Evolutionary conservation across 257 asterid genomes (phyloP).

Genomic region (Cynanchum wilfordii): DNA sequence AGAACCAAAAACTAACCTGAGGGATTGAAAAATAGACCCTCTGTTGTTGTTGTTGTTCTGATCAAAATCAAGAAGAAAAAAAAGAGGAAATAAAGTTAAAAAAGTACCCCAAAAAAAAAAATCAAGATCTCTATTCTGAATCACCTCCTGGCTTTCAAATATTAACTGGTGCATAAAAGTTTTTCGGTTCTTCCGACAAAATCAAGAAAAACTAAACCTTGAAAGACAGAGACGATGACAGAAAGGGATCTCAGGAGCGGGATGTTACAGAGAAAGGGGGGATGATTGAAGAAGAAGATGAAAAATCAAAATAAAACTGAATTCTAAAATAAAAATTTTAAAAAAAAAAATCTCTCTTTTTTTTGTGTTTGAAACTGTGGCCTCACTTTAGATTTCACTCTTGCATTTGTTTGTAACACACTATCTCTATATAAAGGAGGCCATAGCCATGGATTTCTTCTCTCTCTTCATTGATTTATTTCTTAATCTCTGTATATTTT

Average conservation of each 20-base stretch:
- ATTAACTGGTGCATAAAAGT: slow-evolving; percentile 15
- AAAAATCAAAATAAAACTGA: slow-evolving; percentile 10
- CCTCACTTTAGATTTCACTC: slow-evolving; percentile 64
- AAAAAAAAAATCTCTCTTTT: no score
- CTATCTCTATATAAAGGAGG: slow-evolving; percentile 45
- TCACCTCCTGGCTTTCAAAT: slow-evolving; percentile 89
- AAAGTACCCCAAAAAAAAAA: slow-evolving; percentile 1
- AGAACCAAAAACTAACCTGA: slow-evolving; percentile 24
- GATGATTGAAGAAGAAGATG: slow-evolving; percentile 10
- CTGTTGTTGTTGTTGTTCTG: slow-evolving; percentile 15
- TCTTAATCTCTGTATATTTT: neutral
- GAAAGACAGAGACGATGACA: slow-evolving; percentile 91
- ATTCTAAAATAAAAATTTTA: neutral
- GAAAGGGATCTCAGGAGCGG: slow-evolving; percentile 93
- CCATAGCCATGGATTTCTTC: slow-evolving; percentile 6
- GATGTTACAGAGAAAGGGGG: slow-evolving; percentile 40
- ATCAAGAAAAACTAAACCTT: slow-evolving; percentile 42
- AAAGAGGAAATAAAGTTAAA: slow-evolving; percentile 4
- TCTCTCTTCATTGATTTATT: slow-evolving; percentile 21
- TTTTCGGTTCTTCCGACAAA: slow-evolving; percentile 19
- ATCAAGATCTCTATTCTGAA: slow-evolving; percentile 74
- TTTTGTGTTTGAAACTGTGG: slow-evolving; percentile 9
- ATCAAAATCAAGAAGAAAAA: slow-evolving; percentile 12
- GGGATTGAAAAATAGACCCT: slow-evolving; percentile 64
- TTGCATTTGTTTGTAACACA: slow-evolving; percentile 14